Evolutionary conservation across 306 rosid species (phyloP).

Genomic region (Pachyrhizus erosus): DNA sequence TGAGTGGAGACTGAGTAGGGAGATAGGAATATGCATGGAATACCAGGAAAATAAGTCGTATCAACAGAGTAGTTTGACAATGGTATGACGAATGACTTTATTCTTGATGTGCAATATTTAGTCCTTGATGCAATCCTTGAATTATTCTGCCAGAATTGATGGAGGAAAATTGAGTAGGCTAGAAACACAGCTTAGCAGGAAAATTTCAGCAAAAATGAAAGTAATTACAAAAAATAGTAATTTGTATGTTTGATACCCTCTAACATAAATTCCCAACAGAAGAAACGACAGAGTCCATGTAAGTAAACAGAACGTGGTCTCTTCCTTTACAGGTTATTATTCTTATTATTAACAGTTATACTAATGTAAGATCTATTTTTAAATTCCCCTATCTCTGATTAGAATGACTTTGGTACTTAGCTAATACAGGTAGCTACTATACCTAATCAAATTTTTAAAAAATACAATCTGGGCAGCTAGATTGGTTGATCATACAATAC

Average conservation of each 20-base stretch:
- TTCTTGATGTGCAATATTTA: conserved; percentile 91
- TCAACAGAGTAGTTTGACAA: conserved; percentile 78
- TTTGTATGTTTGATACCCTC: not conserved
- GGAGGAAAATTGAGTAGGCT: not conserved
- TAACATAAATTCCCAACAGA: not conserved
- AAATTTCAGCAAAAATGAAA: not conserved
- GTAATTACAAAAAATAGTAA: not conserved
- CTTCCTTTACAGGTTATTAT: not conserved
- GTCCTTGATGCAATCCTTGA: conserved; percentile 87
- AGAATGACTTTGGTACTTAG: not conserved
- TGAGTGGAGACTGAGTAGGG: conserved; percentile 16
- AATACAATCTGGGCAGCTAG: not conserved
- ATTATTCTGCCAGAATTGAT: conserved; percentile 59
- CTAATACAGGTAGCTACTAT: conserved; percentile 2
- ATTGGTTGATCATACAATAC: not conserved
- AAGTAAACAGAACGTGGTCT: not conserved
- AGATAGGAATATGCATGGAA: conserved; percentile 16
- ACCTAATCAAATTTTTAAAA: not conserved
- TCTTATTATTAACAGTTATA: not conserved
- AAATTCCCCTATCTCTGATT: conserved; percentile 9
- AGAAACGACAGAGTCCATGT: not conserved
- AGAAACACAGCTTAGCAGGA: conserved; percentile 34
- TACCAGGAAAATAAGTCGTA: conserved; percentile 79
- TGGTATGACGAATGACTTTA: conserved; percentile 86
- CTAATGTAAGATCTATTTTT: not conserved